These are phyloP conservation scores for Pythium pyrilobum DNA, from an alignment of 352 stramenopile genomes.

Conservation along the genomic window DNA sequence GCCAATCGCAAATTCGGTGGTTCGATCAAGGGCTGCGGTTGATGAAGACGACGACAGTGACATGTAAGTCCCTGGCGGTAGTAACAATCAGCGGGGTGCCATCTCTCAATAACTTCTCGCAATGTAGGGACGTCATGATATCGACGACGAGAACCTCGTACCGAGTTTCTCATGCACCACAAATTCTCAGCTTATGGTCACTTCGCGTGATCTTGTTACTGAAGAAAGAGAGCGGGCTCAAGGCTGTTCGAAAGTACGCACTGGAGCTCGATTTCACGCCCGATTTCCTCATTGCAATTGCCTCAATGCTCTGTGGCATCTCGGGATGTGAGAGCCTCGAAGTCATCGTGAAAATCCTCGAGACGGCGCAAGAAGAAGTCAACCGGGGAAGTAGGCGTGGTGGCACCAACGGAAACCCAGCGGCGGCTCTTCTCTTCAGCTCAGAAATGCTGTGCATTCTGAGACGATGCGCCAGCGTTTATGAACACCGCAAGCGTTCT, in stretches of 20 bases:
- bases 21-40: not conserved
- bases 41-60: constrained; percentile 12
- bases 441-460: constrained; percentile 47
- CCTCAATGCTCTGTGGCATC: constrained; percentile 55
- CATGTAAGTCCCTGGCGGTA: constrained; percentile 6
- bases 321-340: constrained; percentile 52
- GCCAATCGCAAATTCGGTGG: not conserved
- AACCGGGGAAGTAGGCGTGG: constrained; percentile 20
- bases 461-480: constrained; percentile 34
- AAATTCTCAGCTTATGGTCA: constrained; percentile 45
- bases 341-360: constrained; percentile 45
- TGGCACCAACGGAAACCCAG: constrained; percentile 10
- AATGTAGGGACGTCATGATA: not conserved
- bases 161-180: constrained; percentile 2
- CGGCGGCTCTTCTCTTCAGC: constrained; percentile 36
- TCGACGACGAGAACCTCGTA: not conserved
- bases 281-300: constrained; percentile 61
- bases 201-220: constrained; percentile 68
- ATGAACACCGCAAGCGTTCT: constrained; percentile 49
- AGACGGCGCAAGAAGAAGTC: constrained; percentile 40
- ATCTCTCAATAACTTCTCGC: not conserved
- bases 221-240: constrained; percentile 71
- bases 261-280: constrained; percentile 43
- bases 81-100: no score
- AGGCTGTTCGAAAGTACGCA: constrained; percentile 42